Percentiles rank a stretch among this genome's conserved stretches.
These are phyloP conservation scores for Citrus inodora DNA, from an alignment of 345 rosid species.

Conservation along the genomic window DNA sequence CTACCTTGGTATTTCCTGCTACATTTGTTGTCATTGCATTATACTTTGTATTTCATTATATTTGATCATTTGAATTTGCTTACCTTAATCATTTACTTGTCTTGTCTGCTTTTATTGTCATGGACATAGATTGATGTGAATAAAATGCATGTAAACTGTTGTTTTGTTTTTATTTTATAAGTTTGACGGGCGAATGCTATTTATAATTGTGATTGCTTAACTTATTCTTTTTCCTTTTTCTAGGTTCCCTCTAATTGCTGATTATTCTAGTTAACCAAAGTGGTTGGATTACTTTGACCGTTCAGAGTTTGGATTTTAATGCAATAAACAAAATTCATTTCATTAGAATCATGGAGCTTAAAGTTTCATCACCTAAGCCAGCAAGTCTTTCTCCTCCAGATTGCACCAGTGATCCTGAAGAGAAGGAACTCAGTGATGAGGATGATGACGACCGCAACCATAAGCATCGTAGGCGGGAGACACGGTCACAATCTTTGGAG, in stretches of 20 bases:
- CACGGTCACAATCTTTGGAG: slow-evolving; percentile 67
- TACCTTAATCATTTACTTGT: not conserved
- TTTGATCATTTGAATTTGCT: not conserved
- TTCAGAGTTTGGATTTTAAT: slow-evolving; percentile 20
- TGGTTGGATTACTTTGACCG: slow-evolving; percentile 8
- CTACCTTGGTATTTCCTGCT: not conserved
- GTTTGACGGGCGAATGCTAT: not conserved
- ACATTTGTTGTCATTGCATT: not conserved
- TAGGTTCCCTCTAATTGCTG: slow-evolving; percentile 21
- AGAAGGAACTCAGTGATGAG: slow-evolving; percentile 93
- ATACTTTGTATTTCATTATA: not conserved
- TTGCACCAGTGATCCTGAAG: slow-evolving; percentile 74
- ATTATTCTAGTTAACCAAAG: slow-evolving; percentile 4
- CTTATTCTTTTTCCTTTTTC: slow-evolving; percentile 11
- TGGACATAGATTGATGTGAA: not conserved
- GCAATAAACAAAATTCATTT: slow-evolving; percentile 13
- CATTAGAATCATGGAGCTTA: slow-evolving; percentile 54
- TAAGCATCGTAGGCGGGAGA: slow-evolving; percentile 82
- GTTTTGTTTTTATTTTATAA: not conserved
- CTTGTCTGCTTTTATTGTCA: not conserved
- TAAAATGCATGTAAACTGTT: not conserved
- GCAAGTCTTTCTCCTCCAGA: slow-evolving; percentile 61
- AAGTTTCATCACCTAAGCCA: slow-evolving; percentile 64
- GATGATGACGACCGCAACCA: slow-evolving; percentile 98
- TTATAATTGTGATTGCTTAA: not conserved